Evolutionary conservation across 1,284 basidiomycete species (phyloP).

Genomic region (Abortiporus biennis): DNA sequence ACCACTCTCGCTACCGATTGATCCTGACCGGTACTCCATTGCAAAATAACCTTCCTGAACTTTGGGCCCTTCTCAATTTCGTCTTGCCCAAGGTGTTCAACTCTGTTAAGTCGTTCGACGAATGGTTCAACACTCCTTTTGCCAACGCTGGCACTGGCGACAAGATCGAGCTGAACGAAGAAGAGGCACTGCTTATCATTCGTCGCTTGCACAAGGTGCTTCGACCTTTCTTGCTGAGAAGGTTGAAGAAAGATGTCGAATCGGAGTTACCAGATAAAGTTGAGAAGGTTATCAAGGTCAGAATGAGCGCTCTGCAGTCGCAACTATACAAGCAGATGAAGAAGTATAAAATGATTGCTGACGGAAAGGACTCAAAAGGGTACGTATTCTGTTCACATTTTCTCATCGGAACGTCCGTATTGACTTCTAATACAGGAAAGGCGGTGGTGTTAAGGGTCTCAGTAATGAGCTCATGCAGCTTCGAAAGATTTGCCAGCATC

Average conservation of each 20-base stretch:
- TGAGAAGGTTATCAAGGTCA: constrained; percentile 98
- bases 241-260: constrained; percentile 99
- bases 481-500: constrained; percentile 98
- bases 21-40: constrained; percentile 98
- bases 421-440: constrained; percentile 42
- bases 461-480: constrained; percentile 99
- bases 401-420: constrained; percentile 2
- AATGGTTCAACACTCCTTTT: constrained; percentile 99
- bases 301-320: constrained; percentile 92
- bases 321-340: constrained; percentile 98
- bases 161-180: constrained; percentile 99
- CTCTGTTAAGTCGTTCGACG: constrained; percentile 98
- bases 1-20: constrained; percentile 90
- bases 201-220: constrained; percentile 98
- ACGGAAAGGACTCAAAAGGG: constrained; percentile 77
- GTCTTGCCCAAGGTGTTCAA: constrained; percentile 98
- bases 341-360: constrained; percentile 95
- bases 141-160: constrained; percentile 95
- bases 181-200: constrained; percentile 97
- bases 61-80: constrained; percentile 98
- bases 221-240: constrained; percentile 92
- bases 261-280: constrained; percentile 98
- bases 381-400: constrained; percentile 21
- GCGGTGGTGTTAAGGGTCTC: constrained; percentile 77
- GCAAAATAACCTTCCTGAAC: constrained; percentile 97